Conservation (phyloP, 345 rosid genomes). For the Gossypium raimondii region DNA sequence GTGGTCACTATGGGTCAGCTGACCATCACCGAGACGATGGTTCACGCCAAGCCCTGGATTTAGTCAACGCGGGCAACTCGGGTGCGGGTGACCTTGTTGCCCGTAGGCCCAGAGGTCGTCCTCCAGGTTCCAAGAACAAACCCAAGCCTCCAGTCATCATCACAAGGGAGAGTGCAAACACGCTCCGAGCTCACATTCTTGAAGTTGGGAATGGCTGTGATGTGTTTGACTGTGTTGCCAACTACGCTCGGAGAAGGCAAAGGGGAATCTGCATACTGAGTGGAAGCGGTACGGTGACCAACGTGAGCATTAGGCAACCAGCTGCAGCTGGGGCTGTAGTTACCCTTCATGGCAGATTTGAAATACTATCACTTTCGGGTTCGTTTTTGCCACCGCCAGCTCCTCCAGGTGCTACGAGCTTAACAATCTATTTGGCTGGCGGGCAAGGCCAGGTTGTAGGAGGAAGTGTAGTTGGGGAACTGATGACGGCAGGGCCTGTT, state of each 20-base stretch:
- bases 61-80: slow-evolving; percentile 34
- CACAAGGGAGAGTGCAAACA: slow-evolving; percentile 93
- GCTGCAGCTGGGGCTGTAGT: slow-evolving; percentile 76
- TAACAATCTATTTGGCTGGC: slow-evolving; percentile 78
- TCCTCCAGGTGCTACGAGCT: slow-evolving; percentile 90
- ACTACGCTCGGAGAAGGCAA: slow-evolving; percentile 85
- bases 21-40: slow-evolving; percentile 28
- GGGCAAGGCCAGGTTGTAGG: slow-evolving; percentile 96
- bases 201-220: slow-evolving; percentile 92
- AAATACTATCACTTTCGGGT: slow-evolving; percentile 83
- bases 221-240: slow-evolving; percentile 82
- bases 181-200: slow-evolving; percentile 93
- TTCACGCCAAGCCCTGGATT: slow-evolving; percentile 49
- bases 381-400: slow-evolving; percentile 96
- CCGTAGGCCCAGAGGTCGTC: slow-evolving; percentile 86
- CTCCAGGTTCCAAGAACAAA: slow-evolving; percentile 91
- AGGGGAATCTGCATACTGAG: slow-evolving; percentile 85
- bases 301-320: slow-evolving; percentile 85
- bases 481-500: slow-evolving; percentile 90
- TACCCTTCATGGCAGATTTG: slow-evolving; percentile 84
- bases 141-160: slow-evolving; percentile 87
- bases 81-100: slow-evolving; percentile 41
- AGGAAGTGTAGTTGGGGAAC: slow-evolving; percentile 90
- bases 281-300: slow-evolving; percentile 87
- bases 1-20: slow-evolving; percentile 28